Conservation (phyloP, 176 grass and related monocot genomes). For the Paspalum vaginatum region DNA sequence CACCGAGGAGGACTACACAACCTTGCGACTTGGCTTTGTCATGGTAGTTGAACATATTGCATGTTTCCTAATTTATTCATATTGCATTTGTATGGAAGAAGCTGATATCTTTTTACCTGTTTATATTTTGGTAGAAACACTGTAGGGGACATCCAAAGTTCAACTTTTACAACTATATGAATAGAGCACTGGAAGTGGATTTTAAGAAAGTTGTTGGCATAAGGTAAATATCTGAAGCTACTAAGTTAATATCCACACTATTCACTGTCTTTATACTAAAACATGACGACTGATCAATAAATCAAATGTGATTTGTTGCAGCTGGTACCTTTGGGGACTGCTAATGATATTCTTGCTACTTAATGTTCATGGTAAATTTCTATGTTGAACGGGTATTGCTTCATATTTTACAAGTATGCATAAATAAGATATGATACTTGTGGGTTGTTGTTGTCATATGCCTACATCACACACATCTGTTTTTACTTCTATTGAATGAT, state of each 20-base stretch:
- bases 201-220: constrained; percentile 93
- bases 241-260: neutral
- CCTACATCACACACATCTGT: neutral
- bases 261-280: neutral
- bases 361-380: constrained; percentile 72
- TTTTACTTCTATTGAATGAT: neutral
- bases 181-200: constrained; percentile 78
- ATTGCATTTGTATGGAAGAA: neutral
- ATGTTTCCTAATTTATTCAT: neutral
- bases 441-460: neutral
- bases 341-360: constrained; percentile 82
- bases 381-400: neutral
- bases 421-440: neutral
- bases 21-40: constrained; percentile 84
- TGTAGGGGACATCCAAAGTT: constrained; percentile 72
- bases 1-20: constrained; percentile 65
- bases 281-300: neutral
- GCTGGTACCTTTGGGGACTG: constrained; percentile 92
- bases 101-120: neutral
- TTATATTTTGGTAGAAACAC: constrained; percentile 50
- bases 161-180: constrained; percentile 88
- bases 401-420: neutral
- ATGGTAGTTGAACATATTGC: constrained; percentile 41
- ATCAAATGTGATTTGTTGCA: constrained; percentile 40
- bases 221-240: constrained; percentile 47